Evolutionary conservation across 345 rosid species (phyloP).

Genomic region (Aquilaria malaccensis): DNA sequence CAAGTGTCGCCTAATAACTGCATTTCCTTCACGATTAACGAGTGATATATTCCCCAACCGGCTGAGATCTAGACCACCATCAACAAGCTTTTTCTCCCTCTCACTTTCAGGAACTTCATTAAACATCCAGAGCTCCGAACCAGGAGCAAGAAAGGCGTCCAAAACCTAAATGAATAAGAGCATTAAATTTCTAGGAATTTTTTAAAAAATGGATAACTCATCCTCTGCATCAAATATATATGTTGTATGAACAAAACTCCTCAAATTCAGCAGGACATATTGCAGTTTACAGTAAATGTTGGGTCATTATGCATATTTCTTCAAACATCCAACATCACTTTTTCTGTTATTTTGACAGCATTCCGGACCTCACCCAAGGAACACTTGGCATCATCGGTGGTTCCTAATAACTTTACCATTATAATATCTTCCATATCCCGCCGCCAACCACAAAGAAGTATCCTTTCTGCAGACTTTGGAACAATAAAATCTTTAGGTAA

Average conservation of each 20-base stretch:
- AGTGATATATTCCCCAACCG: conserved; percentile 52
- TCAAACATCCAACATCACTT: conserved; percentile 23
- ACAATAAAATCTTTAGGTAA: conserved; percentile 49
- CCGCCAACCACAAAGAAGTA: conserved; percentile 76
- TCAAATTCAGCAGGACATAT: conserved; percentile 8
- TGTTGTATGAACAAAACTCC: neutral
- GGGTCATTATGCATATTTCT: conserved; percentile 8
- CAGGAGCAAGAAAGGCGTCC: conserved; percentile 62
- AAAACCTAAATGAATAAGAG: conserved; percentile 38
- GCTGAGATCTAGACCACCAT: conserved; percentile 56
- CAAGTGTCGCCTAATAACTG: conserved; percentile 64
- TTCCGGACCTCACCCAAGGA: conserved; percentile 16
- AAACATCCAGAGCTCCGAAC: conserved; percentile 87
- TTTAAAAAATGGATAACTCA: no score
- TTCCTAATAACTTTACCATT: conserved; percentile 46
- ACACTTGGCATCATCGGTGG: conserved; percentile 17
- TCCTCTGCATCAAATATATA: neutral
- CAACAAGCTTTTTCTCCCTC: conserved; percentile 61
- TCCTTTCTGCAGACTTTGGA: conserved; percentile 52
- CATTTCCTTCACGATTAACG: conserved; percentile 65
- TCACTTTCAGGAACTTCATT: conserved; percentile 65
- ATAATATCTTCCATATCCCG: conserved; percentile 86
- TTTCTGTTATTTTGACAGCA: neutral
- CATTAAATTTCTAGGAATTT: neutral
- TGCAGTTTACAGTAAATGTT: conserved; percentile 11